phyloP scores from a whole-genome alignment of 176 grass and related monocot genomes.

The Carex littledalei region DNA sequence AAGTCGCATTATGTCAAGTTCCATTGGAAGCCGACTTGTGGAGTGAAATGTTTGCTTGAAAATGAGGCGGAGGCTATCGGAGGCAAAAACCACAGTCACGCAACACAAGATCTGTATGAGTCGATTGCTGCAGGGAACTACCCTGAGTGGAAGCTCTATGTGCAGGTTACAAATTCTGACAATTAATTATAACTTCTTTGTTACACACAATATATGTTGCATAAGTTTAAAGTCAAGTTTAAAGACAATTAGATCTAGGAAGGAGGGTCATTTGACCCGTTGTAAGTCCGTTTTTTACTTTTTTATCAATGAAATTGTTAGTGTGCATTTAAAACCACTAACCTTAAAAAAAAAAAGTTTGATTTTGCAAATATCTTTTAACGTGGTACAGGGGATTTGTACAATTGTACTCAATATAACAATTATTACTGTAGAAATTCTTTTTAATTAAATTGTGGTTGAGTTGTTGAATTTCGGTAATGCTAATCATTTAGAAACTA shows the following conservation, averaged over 20 bases:
- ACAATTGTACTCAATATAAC: neutral
- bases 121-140: conserved; percentile 64
- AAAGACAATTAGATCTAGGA: too few relatives aligned
- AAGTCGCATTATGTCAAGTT: conserved; percentile 71
- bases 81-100: conserved; percentile 80
- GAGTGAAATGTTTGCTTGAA: conserved; percentile 60
- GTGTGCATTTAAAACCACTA: too few relatives aligned
- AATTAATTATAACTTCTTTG: neutral
- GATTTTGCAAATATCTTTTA: neutral
- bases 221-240: neutral
- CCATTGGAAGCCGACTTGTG: conserved; percentile 85
- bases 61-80: conserved; percentile 62
- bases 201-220: neutral
- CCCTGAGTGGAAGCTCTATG: conserved; percentile 93
- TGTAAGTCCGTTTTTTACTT: too few relatives aligned
- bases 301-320: too few relatives aligned
- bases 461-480: neutral
- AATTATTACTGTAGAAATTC: neutral
- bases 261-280: too few relatives aligned
- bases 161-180: conserved; percentile 36
- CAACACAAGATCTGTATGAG: conserved; percentile 83
- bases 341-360: neutral
- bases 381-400: neutral
- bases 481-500: neutral
- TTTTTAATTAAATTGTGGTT: neutral